These are phyloP conservation scores for Osmanthus fragrans DNA, from an alignment of 257 asterid genomes.

Conservation along the genomic window DNA sequence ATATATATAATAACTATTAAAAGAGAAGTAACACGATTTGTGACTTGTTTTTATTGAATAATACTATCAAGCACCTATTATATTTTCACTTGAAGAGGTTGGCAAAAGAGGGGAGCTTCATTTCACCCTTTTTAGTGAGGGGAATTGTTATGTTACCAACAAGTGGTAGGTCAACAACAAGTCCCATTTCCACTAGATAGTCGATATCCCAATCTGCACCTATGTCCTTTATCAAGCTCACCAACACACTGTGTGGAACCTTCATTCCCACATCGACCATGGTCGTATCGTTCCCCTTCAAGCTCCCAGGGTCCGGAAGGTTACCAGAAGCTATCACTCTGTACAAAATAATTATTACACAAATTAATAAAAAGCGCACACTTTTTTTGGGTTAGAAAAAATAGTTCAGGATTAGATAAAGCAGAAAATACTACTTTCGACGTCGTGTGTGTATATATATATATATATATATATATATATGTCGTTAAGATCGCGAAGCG, in stretches of 20 bases:
- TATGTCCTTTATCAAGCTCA: slow-evolving; percentile 59
- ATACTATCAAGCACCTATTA: too few relatives aligned
- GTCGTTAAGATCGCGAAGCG: too few relatives aligned
- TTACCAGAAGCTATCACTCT: slow-evolving; percentile 53
- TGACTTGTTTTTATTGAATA: too few relatives aligned
- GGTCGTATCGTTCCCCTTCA: slow-evolving; percentile 54
- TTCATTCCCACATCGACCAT: slow-evolving; percentile 57
- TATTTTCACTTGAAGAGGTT: slow-evolving; percentile 38
- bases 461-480: too few relatives aligned
- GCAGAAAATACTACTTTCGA: too few relatives aligned
- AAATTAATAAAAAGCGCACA: too few relatives aligned
- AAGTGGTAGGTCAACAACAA: slow-evolving; percentile 65
- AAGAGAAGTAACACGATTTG: too few relatives aligned
- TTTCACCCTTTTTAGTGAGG: slow-evolving; percentile 59
- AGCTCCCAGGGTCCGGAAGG: slow-evolving; percentile 77
- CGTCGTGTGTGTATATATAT: too few relatives aligned
- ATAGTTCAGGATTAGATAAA: too few relatives aligned
- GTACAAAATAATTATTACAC: too few relatives aligned
- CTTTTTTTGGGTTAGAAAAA: too few relatives aligned
- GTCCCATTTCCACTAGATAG: slow-evolving; percentile 52
- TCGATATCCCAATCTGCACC: slow-evolving; percentile 86
- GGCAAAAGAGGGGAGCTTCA: slow-evolving; percentile 71
- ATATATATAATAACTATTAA: too few relatives aligned
- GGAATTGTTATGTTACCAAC: slow-evolving; percentile 69
- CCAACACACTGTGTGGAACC: slow-evolving; percentile 68